Evolutionary conservation across 2,329 filamentous ascomycete species (phyloP).

Genomic region (Thielaviopsis ethacetica): DNA sequence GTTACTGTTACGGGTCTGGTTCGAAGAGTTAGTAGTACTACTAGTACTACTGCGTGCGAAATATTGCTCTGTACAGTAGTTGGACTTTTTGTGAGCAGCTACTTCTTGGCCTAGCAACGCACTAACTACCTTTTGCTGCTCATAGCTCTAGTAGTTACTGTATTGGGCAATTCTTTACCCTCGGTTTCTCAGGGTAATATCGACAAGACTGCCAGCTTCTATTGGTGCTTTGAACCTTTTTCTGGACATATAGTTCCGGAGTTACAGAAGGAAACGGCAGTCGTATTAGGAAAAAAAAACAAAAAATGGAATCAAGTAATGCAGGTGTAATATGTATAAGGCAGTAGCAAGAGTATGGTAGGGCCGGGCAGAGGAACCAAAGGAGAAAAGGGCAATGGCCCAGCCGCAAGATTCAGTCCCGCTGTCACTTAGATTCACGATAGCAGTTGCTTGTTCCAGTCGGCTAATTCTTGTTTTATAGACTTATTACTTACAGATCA

Average conservation of each 20-base stretch:
- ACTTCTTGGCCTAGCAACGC: neutral
- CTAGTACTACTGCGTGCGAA: no score
- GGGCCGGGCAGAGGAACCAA: neutral
- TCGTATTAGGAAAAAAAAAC: no score
- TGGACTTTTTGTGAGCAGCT: neutral
- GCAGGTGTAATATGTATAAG: neutral
- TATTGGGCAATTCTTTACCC: neutral
- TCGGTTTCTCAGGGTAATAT: no score
- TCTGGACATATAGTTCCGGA: no score
- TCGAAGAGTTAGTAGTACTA: no score
- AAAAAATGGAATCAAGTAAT: neutral
- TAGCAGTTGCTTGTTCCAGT: neutral
- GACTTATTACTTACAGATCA: no score
- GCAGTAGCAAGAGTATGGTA: neutral
- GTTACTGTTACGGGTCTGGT: no score
- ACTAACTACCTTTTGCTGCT: neutral
- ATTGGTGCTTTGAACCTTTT: no score
- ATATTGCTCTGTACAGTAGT: no score
- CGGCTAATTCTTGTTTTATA: no score
- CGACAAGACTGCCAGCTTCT: no score
- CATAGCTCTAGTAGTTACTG: neutral
- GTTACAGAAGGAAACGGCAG: no score
- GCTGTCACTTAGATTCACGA: constrained; percentile 2
- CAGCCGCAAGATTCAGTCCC: constrained; percentile 10
- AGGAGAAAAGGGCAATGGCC: neutral